Evolutionary conservation across 208 protist genomes (phyloP).

Genomic region (Vickermania spadyakhi): DNA sequence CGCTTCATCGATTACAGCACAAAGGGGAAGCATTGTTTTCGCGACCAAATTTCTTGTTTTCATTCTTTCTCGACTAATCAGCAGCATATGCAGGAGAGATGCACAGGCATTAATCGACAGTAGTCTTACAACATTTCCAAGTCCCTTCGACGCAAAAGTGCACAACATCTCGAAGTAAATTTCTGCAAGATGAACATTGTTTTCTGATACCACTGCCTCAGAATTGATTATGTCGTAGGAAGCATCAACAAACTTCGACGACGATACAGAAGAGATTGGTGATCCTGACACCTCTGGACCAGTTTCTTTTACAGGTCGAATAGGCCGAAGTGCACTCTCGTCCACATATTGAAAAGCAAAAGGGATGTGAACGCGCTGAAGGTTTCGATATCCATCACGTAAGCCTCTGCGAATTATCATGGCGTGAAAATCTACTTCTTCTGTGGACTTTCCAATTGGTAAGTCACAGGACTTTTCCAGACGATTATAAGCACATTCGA

Average conservation of each 20-base stretch:
- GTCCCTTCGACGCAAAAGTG: conserved; percentile 39
- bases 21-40: conserved; percentile 54
- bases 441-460: conserved; percentile 31
- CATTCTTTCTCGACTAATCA: conserved; percentile 19
- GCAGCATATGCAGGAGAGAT: conserved; percentile 64
- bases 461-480: conserved; percentile 24
- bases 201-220: conserved; percentile 18
- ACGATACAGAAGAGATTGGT: not conserved
- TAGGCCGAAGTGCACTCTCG: conserved; percentile 35
- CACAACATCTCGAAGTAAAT: conserved; percentile 63
- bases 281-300: conserved; percentile 9
- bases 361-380: conserved; percentile 57
- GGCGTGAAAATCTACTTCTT: conserved; percentile 46
- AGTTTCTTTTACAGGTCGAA: conserved; percentile 42
- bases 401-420: conserved; percentile 59
- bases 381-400: conserved; percentile 33
- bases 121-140: conserved; percentile 72
- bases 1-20: conserved; percentile 68
- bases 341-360: conserved; percentile 82
- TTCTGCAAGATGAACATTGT: conserved; percentile 51
- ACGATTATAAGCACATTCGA: conserved; percentile 41
- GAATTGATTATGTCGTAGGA: conserved; percentile 23
- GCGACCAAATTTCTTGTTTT: conserved; percentile 29
- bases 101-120: conserved; percentile 72
- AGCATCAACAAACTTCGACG: not conserved